Evolutionary conservation across 2,329 filamentous ascomycete genomes (phyloP).

Genomic region (Cladobotryum mycophilum): DNA sequence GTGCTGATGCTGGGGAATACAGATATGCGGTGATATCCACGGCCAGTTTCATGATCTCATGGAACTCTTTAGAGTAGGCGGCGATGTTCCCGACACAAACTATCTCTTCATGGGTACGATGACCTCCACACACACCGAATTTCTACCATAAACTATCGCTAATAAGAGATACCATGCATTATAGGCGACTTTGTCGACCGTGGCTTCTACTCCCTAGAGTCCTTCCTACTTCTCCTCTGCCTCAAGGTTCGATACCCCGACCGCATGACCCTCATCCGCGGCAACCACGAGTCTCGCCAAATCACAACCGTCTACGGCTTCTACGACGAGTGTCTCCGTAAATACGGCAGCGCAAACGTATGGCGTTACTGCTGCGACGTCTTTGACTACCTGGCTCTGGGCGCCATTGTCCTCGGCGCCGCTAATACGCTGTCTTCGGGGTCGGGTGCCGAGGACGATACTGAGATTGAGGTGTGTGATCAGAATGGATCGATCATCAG

Average conservation of each 20-base stretch:
- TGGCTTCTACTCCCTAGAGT: slow-evolving; percentile 96
- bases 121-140: no score
- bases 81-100: slow-evolving; percentile 90
- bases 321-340: slow-evolving; percentile 93
- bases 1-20: background rate
- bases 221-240: slow-evolving; percentile 89
- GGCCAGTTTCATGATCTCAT: slow-evolving; percentile 95
- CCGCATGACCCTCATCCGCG: slow-evolving; percentile 90
- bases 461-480: slow-evolving; percentile 91
- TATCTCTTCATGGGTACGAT: slow-evolving; percentile 87
- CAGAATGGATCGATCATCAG: slow-evolving; percentile 73
- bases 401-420: slow-evolving; percentile 86
- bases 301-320: slow-evolving; percentile 98
- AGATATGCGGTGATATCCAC: slow-evolving; percentile 96
- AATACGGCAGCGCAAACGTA: slow-evolving; percentile 94
- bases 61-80: slow-evolving; percentile 91
- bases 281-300: slow-evolving; percentile 93
- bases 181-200: slow-evolving; percentile 93
- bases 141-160: background rate
- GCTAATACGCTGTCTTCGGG: slow-evolving; percentile 53
- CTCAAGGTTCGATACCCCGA: slow-evolving; percentile 97
- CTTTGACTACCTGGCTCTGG: slow-evolving; percentile 92
- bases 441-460: slow-evolving; percentile 58
- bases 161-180: background rate
- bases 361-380: slow-evolving; percentile 98